These are phyloP conservation scores for Aspergillus neotritici DNA, from an alignment of 2,329 filamentous ascomycete species.

Conservation along the genomic window DNA sequence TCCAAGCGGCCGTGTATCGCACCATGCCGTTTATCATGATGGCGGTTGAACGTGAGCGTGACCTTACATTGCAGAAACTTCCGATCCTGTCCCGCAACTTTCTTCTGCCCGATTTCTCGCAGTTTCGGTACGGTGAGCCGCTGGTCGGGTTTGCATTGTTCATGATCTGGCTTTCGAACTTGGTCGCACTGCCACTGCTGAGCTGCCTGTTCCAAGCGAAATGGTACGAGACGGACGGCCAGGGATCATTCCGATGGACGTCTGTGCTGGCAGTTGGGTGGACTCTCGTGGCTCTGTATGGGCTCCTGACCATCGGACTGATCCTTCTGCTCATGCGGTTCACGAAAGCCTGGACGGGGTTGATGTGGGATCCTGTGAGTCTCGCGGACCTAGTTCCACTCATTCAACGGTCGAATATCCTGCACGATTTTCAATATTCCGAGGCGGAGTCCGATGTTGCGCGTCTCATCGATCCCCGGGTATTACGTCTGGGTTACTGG, in stretches of 20 bases:
- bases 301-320: slow-evolving; percentile 57
- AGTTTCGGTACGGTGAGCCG: slow-evolving; percentile 64
- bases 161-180: slow-evolving; percentile 67
- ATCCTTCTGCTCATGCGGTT: slow-evolving; percentile 61
- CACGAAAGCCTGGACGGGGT: slow-evolving; percentile 60
- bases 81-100: slow-evolving; percentile 57
- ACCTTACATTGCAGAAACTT: slow-evolving; percentile 60
- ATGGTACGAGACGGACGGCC: slow-evolving; percentile 54
- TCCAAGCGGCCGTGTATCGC: slow-evolving; percentile 69
- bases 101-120: slow-evolving; percentile 61
- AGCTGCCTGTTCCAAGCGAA: slow-evolving; percentile 68
- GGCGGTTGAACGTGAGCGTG: slow-evolving; percentile 56
- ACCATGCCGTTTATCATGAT: slow-evolving; percentile 74
- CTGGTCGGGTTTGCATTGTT: slow-evolving; percentile 61
- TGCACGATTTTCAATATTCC: slow-evolving; percentile 64
- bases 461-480: slow-evolving; percentile 51
- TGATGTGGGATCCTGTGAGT: slow-evolving; percentile 79
- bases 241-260: slow-evolving; percentile 69
- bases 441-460: slow-evolving; percentile 50
- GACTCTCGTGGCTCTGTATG: slow-evolving; percentile 69
- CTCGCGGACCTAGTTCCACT: slow-evolving; percentile 75
- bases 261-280: slow-evolving; percentile 72
- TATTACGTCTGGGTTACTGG: slow-evolving; percentile 83
- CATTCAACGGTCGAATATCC: slow-evolving; percentile 72
- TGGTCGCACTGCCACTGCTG: slow-evolving; percentile 73